Evolutionary conservation across 2,329 filamentous ascomycete species (phyloP), one percentile per base, ranked within the genome.

Genomic region (Paecilomyces dactylethromorphus): DNA sequence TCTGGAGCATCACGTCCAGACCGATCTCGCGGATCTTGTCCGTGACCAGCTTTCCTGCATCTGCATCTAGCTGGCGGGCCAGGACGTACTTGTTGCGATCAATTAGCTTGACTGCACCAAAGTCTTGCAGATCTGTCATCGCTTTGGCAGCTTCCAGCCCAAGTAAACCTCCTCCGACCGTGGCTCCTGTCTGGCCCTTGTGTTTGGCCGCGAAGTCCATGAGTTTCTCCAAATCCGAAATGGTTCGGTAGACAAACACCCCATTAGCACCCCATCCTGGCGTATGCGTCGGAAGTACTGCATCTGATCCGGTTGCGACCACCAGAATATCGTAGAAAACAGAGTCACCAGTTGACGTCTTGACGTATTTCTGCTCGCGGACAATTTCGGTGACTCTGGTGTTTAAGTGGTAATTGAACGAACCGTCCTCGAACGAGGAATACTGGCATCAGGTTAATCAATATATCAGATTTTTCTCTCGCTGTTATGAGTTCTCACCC

Each of bases 61-160:
- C 91, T 8, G 79, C 81, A 69, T 97, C 92, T 1, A 96, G 77
- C 68, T 96, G 92, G 57, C 92, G 81, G 57, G 88, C 90, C 51
- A 96, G 73, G 0, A 96, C 87, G 89, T 91, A 96, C 65, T 83
- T 76, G 68, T 92, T 93, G 56, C 90, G 82, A 73, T 96, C 92
- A 56, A 96, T 85, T 8, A 96, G 78, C 64, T 87, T 89, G 56
- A 96, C 88, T 59, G 85, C 84, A 12, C 82, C 79, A 68, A 89
- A 95, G 56, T 86, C 84, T 65, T 89, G 82, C 8, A 96, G 78
- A 69, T 96, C 91, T 78, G 92, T 87, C 90, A 96, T 92, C 1
- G 92, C 92, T 68, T 96, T 94, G 33, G 91, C 92, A 1, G 92
- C 92, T 76, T 96, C 92, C 0, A 97, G 82, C 0, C 92, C 92